Evolutionary conservation across 2,329 filamentous ascomycete species (phyloP), one percentile per base, ranked within the genome.

Genomic region (Herpotrichia juniperi): DNA sequence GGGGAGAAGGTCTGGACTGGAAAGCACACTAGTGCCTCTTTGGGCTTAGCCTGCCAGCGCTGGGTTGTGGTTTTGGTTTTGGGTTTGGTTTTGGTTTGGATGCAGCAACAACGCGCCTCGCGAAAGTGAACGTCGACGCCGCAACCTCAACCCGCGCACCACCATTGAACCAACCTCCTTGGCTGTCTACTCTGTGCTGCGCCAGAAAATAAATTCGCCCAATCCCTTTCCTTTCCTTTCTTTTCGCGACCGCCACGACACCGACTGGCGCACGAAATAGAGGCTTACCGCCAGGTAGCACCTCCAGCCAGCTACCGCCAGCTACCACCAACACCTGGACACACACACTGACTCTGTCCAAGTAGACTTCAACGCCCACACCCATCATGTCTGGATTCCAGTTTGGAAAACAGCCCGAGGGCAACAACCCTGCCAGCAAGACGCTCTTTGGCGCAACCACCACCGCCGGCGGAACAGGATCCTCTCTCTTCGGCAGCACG

Each of bases 361-460:
- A 25, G n/a, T 7, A 22, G 16, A 8, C 22, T 40, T 21, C 37
- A 9, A 6, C 19, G 21, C 14, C 3, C 6, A 10, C 21, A 24
- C 21, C 12, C 37, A 40, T 3, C 10, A 71, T 68, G 65, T 54
- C 66, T 34, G 56, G 57, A 22, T 71, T 69, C 53, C 68, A 53
- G 17, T 80, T 76, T 46, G 75, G 74, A 51, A 35, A 64, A 53
- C 53, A 63, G 28, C 61, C 69, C 1, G 25, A 40, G 10, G 4
- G 19, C 37, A n/a, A n/a, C 16, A 34, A 34, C n/a, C n/a, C n/a
- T n/a, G 25, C 22, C 37, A 66, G 61, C 51, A 67, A 68, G 51
- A 54, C 50, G 26, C 58, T 69, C 11, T 65, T 74, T 48, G 73
- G 74, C 42, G 64, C 59, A 42, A 58, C 58, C 34, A 61, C 57